These are phyloP conservation scores for Setomelanomma holmii DNA, from an alignment of 2,329 filamentous ascomycete genomes.

Conservation along the genomic window DNA sequence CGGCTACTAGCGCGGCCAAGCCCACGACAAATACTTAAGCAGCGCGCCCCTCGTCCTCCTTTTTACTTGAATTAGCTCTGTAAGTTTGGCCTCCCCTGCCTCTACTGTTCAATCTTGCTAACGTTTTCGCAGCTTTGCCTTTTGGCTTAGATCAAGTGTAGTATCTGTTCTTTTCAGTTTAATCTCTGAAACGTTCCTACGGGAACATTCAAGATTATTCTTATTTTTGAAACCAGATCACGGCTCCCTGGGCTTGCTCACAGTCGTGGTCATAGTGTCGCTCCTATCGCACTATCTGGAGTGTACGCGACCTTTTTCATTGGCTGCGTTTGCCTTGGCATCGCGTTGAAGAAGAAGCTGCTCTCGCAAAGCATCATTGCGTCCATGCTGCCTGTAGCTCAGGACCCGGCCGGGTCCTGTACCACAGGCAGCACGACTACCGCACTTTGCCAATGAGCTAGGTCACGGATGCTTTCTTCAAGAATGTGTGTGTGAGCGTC, in stretches of 20 bases:
- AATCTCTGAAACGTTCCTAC: constrained; percentile 87
- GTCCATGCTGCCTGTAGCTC: no score
- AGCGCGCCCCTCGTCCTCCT: not conserved
- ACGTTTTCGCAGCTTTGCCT: constrained; percentile 10
- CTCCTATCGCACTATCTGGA: constrained; percentile 76
- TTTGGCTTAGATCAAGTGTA: constrained; percentile 27
- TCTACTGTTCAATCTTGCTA: not conserved
- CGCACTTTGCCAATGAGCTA: no score
- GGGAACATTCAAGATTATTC: constrained; percentile 73
- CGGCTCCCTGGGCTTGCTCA: constrained; percentile 76
- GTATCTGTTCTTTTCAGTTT: constrained; percentile 98
- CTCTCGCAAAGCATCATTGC: no score
- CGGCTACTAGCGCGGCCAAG: constrained; percentile 1
- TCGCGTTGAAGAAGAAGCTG: constrained; percentile 35
- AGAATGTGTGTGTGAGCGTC: no score
- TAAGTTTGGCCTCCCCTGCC: not conserved
- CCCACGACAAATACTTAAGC: constrained; percentile 1
- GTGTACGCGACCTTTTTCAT: constrained; percentile 66
- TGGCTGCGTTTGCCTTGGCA: constrained; percentile 21
- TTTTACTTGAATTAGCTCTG: not conserved
- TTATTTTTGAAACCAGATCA: constrained; percentile 69
- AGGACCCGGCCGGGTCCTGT: no score
- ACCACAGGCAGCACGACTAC: no score
- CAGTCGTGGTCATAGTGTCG: constrained; percentile 69
- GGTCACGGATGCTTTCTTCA: no score